These are phyloP conservation scores for Castanea crenata DNA, from an alignment of 306 rosid species.

Conservation along the genomic window DNA sequence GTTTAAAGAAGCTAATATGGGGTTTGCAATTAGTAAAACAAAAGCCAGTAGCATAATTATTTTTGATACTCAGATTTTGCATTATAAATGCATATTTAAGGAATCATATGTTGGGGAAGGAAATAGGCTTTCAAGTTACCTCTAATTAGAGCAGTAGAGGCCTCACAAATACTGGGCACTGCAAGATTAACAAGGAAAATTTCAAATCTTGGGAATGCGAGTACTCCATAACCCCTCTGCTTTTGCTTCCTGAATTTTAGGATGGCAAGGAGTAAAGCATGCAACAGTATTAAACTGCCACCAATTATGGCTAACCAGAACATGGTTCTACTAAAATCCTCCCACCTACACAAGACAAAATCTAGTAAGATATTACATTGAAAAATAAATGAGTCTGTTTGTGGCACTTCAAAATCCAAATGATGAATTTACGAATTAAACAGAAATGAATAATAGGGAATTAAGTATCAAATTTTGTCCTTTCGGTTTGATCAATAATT, in stretches of 20 bases:
- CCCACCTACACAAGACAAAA: conserved; percentile 57
- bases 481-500: background rate
- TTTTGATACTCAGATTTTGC: background rate
- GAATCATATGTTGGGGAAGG: background rate
- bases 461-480: background rate
- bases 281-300: conserved; percentile 65
- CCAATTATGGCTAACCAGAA: conserved; percentile 76
- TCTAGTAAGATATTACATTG: background rate
- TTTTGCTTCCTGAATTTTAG: conserved; percentile 56
- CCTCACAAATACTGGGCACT: conserved; percentile 68
- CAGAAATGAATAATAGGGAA: background rate
- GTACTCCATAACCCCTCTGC: conserved; percentile 60
- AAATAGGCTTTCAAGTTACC: conserved; percentile 41
- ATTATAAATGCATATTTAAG: conserved; percentile 1
- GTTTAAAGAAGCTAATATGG: background rate
- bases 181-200: conserved; percentile 72
- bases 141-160: conserved; percentile 58
- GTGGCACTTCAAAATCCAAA: background rate
- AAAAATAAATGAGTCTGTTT: background rate
- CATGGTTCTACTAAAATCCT: conserved; percentile 66
- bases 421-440: background rate
- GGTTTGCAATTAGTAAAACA: background rate
- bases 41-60: background rate
- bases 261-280: conserved; percentile 53
- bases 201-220: conserved; percentile 81